Evolutionary conservation across 768 basidiomycete genomes (phyloP).

Genomic region (Dioszegia hungarica): DNA sequence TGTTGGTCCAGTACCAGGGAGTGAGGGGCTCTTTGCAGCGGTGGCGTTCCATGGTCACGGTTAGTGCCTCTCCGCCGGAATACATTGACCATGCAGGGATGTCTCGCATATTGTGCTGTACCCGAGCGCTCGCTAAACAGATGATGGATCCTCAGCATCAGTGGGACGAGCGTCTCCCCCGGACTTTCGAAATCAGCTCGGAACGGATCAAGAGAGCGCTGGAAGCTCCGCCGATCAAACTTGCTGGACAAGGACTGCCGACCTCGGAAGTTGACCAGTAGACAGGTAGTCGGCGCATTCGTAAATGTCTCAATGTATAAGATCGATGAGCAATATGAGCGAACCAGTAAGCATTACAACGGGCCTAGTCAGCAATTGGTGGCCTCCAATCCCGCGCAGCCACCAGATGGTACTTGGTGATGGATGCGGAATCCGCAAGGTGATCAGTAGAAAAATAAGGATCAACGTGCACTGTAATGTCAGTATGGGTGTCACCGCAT

Average conservation of each 20-base stretch:
- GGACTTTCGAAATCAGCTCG: slow-evolving; percentile 23
- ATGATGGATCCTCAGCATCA: slow-evolving; percentile 10
- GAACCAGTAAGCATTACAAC: too few relatives aligned
- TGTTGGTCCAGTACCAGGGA: slow-evolving; percentile 29
- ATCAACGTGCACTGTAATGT: too few relatives aligned
- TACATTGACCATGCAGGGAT: slow-evolving; percentile 17
- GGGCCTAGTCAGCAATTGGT: too few relatives aligned
- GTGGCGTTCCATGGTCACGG: slow-evolving; percentile 30
- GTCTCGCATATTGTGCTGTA: slow-evolving; percentile 28
- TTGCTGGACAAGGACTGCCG: neutral
- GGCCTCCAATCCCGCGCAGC: too few relatives aligned
- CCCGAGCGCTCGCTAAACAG: slow-evolving; percentile 25
- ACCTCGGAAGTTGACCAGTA: too few relatives aligned
- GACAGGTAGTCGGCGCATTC: too few relatives aligned
- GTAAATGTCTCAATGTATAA: too few relatives aligned
- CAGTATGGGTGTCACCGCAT: too few relatives aligned
- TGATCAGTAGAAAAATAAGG: too few relatives aligned
- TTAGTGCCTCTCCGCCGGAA: neutral
- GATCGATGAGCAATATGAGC: too few relatives aligned
- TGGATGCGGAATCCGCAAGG: too few relatives aligned
- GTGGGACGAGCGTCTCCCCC: slow-evolving; percentile 33
- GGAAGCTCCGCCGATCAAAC: slow-evolving; percentile 1
- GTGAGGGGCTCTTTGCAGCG: slow-evolving; percentile 26
- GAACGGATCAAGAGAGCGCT: slow-evolving; percentile 25
- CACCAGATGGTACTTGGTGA: too few relatives aligned